Evolutionary conservation across 2,329 filamentous ascomycete genomes (phyloP), one percentile per base, ranked within the genome.

Genomic region (Dothiorella sarmentorum): DNA sequence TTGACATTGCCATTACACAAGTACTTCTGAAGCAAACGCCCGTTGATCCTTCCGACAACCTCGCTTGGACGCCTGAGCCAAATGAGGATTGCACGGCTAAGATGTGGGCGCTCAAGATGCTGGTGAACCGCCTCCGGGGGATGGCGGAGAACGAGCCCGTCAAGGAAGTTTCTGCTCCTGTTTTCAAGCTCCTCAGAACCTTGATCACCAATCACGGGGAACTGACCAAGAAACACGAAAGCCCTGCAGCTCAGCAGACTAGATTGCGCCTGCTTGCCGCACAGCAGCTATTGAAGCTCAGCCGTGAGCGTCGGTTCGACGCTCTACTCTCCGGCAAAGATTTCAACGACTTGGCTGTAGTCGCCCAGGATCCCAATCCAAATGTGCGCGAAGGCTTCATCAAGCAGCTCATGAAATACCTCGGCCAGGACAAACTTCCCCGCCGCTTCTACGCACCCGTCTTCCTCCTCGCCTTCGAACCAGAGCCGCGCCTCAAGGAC

Each of bases 401-500:
- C 56, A 85, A 86, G 67, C 91, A 92, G 66, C 78, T 99, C 38
- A 94, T 96, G 74, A 97, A 96, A 74, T 93, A 96, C 67, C 83
- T 97, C 4, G 88, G 89, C 9, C 84, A 88, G 56, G 83, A 82
- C 58, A 85, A 82, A 64, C 80, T 96, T 2, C 81, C 85, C 1
- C 78, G 82, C 11, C 86, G 93, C 9, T 99, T 95, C 80, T 94
- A 96, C 72, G 89, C 90, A 0, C 87, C 96, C 38, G 81, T 96
- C 5, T 97, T 97, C 76, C 77, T 97, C 42, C 88, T 91, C 29
- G 93, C 94, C 1, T 97, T 94, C 70, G 94, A 99, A 74, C 94
- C 93, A 0, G 82, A 85, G 35, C 70, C 76, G n/a, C 82, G 84
- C 15, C 83, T 96, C 69, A 89, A 87, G 70, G 85, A 84, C 51